Evolutionary conservation across 306 rosid species (phyloP), one percentile per base, ranked within the genome.

Genomic region (Psophocarpus tetragonolobus): DNA sequence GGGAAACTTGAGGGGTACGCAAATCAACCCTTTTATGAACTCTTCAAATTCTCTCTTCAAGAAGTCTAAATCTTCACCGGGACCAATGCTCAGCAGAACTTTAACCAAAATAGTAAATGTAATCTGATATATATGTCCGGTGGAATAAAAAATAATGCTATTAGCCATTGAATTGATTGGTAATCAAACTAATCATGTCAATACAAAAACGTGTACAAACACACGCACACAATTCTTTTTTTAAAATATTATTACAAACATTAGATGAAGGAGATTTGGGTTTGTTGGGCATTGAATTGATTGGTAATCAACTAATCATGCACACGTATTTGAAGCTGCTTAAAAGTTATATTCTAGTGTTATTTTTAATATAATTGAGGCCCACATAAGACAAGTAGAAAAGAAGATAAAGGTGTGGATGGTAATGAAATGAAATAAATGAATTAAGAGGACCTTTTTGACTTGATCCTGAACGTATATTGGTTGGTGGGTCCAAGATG

Each of bases 1-100:
- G 0, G 99, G 99, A n/a, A 92, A 80, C 77, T 92, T 92, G 64
- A 95, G 15, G 11, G 99, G 99, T 67, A 92, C 53, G 86, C 99
- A 95, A 68, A 91, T 90, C 74, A 95, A 86, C 7, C 93, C 97
- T 81, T 95, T 95, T 67, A 95, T 84, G 87, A 90, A 95, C 75
- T 92, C 96, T 79, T 85, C 88, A 60, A 95, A 95, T 42, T 95
- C 96, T 64, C 67, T 88, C 85, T 86, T 89, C 81, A 95, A 81
- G 14, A 68, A 63, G 21, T 90, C 82, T 81, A 95, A 61, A 10
- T 95, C 96, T 74, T 89, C 94, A 8, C 98, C 94, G 1, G 94
- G 94, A 68, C 84, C 90, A 57, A 95, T 65, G 80, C 96, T 92
- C 91, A 90, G 85, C 87, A 92, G 73, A 45, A 87, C 90, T 84